phyloP scores from a whole-genome alignment of 176 grass and related monocot species.

The Dactylis glomerata region DNA sequence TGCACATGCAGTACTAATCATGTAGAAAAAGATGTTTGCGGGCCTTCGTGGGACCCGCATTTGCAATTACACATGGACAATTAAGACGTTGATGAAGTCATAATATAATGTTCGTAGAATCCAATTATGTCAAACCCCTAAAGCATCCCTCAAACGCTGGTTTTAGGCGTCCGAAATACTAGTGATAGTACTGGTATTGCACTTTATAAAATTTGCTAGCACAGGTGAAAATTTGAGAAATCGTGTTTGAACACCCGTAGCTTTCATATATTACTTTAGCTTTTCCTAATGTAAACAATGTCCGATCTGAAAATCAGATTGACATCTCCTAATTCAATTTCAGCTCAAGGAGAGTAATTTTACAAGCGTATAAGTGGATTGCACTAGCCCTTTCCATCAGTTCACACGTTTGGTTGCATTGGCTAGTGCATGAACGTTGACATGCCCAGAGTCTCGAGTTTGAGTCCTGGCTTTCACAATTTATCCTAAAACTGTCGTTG shows the following conservation, averaged over 20 bases:
- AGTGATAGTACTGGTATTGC: background rate
- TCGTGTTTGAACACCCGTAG: background rate
- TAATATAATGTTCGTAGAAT: background rate
- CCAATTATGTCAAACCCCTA: background rate
- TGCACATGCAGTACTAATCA: too few species aligned
- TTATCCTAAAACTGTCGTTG: too few species aligned
- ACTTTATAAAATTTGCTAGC: background rate
- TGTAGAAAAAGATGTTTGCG: too few species aligned
- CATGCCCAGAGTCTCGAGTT: too few species aligned
- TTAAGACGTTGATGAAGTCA: background rate
- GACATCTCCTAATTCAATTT: background rate
- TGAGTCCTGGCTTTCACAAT: too few species aligned
- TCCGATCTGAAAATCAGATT: background rate
- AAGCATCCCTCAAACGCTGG: background rate
- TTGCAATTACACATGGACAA: background rate
- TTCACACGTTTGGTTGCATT: too few species aligned
- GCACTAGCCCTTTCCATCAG: too few species aligned
- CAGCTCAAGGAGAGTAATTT: background rate
- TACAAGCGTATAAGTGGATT: too few species aligned
- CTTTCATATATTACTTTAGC: background rate
- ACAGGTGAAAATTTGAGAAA: background rate
- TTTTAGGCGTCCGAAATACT: background rate
- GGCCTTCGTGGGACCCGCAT: too few species aligned
- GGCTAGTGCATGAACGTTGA: too few species aligned
- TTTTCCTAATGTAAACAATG: background rate